phyloP scores from a whole-genome alignment of 768 basidiomycete genomes.

The Phanerodontia chrysosporium region DNA sequence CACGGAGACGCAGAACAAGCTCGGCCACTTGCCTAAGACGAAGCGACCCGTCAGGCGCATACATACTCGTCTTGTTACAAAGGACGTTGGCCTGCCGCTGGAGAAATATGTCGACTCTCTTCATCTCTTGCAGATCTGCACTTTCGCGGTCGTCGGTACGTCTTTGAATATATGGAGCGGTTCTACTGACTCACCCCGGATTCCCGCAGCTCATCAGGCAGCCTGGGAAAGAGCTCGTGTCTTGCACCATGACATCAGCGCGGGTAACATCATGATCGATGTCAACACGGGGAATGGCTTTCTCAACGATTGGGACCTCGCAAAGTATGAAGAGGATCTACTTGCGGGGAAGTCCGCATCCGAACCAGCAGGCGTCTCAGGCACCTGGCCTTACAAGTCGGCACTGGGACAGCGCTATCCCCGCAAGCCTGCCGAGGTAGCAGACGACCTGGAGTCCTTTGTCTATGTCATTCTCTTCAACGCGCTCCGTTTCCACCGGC shows the following conservation, averaged over 20 bases:
- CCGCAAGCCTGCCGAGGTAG: background rate
- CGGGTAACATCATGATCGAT: constrained; percentile 8
- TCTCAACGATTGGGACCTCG: constrained; percentile 13
- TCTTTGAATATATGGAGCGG: background rate
- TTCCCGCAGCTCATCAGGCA: background rate
- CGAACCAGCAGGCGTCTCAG: background rate
- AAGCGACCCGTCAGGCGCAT: background rate
- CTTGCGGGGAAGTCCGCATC: background rate
- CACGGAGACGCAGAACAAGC: background rate
- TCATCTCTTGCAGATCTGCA: background rate
- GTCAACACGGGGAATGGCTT: background rate
- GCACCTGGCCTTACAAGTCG: constrained; percentile 19
- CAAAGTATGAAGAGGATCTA: constrained; percentile 7
- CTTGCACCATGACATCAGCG: constrained; percentile 9
- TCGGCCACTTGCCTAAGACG: background rate
- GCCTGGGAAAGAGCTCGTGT: constrained; percentile 4
- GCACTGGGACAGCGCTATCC: constrained; percentile 5
- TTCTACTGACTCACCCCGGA: background rate
- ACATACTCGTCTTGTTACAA: background rate
- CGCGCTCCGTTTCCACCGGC: background rate
- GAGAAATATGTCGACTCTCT: background rate
- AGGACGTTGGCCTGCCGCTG: background rate
- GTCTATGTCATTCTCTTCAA: constrained; percentile 10
- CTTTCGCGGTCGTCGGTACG: background rate
- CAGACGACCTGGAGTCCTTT: constrained; percentile 20